Conservation (phyloP, 495 filamentous ascomycete genomes). For the Parathielavia appendiculata region DNA sequence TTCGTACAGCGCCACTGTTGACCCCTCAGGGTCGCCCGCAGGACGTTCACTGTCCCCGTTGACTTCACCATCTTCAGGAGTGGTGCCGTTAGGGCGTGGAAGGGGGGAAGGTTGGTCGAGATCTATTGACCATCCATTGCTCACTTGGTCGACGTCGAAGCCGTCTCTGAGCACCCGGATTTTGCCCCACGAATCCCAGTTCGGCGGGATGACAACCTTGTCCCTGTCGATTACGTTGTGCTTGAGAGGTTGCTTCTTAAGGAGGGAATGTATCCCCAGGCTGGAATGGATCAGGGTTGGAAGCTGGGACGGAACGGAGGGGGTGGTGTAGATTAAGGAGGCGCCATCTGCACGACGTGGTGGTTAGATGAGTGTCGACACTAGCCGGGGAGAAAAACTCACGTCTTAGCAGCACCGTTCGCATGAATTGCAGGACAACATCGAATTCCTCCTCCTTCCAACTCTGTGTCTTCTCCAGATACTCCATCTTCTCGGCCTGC, state of each 20-base stretch:
- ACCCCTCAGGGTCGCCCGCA: conserved; percentile 38
- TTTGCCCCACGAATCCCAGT: conserved; percentile 99
- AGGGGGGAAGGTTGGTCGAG: conserved; percentile 52
- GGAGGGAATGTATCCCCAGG: conserved; percentile 81
- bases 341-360: conserved; percentile 62
- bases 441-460: conserved; percentile 96
- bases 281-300: conserved; percentile 81
- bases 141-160: conserved; percentile 85
- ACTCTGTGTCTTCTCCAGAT: conserved; percentile 74
- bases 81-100: conserved; percentile 13
- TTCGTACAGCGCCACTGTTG: conserved; percentile 70
- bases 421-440: conserved; percentile 79
- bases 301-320: conserved; percentile 70
- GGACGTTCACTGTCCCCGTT: conserved; percentile 29
- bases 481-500: conserved; percentile 84
- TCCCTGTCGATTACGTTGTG: conserved; percentile 96
- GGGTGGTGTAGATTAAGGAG: conserved; percentile 84
- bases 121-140: conserved; percentile 77
- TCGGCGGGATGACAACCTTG: conserved; percentile 86
- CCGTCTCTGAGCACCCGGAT: conserved; percentile 90
- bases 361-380: conserved; percentile 17
- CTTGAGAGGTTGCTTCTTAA: conserved; percentile 77
- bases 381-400: conserved; percentile 28
- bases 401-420: conserved; percentile 84
- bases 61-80: conserved; percentile 13